phyloP scores from a whole-genome alignment of 2,329 filamentous ascomycete species.

The Hypoxylon sp. region DNA sequence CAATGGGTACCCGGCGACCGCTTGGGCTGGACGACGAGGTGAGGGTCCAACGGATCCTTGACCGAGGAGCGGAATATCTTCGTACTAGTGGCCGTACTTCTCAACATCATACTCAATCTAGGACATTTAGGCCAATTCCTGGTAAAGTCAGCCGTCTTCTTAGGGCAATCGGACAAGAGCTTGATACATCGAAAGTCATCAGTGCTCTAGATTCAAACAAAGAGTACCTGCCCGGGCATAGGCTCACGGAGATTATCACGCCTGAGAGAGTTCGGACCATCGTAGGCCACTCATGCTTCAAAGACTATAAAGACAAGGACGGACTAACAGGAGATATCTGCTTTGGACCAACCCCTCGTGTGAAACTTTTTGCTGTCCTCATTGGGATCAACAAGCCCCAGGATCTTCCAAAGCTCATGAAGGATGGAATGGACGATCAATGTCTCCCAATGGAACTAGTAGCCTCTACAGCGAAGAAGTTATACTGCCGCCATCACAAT shows the following conservation, averaged over 20 bases:
- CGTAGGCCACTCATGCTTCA: conserved; percentile 9
- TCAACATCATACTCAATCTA: background rate
- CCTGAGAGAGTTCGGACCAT: conserved; percentile 25
- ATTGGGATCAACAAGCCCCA: conserved; percentile 7
- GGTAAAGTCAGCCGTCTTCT: background rate
- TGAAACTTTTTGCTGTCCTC: conserved; percentile 32
- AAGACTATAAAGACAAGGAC: conserved; percentile 16
- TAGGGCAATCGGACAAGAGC: conserved; percentile 2
- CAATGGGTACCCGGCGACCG: background rate
- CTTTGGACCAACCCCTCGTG: conserved; percentile 9
- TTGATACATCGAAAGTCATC: conserved; percentile 9
- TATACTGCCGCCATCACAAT: conserved; percentile 23
- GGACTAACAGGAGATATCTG: conserved; percentile 20
- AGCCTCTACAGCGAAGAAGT: background rate
- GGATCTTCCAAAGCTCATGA: conserved; percentile 25
- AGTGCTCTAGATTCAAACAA: conserved; percentile 23
- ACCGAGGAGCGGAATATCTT: conserved; percentile 21
- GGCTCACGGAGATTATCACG: conserved; percentile 23
- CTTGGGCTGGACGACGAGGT: conserved; percentile 16
- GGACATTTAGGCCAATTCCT: background rate
- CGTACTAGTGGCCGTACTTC: background rate
- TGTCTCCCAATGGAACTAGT: conserved; percentile 36
- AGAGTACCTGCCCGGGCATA: conserved; percentile 20
- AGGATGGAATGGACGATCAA: conserved; percentile 31
- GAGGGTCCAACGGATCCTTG: conserved; percentile 18